These are phyloP conservation scores for Daldinia concentrica DNA, from an alignment of 495 filamentous ascomycete species.

Conservation along the genomic window DNA sequence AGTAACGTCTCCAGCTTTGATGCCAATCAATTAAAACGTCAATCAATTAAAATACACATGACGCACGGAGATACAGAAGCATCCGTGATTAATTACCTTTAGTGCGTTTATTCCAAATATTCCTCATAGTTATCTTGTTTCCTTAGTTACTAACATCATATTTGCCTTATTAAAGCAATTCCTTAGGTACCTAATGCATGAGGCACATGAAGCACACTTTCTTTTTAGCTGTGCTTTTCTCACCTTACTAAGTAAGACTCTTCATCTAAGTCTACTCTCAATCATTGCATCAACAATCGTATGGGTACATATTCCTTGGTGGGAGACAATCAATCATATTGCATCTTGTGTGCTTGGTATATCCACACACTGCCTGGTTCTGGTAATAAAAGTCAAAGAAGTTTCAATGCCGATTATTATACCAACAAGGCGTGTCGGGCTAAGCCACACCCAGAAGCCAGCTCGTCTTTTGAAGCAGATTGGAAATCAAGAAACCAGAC, in stretches of 20 bases:
- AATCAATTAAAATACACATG: not conserved
- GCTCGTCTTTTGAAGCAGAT: slow-evolving; percentile 25
- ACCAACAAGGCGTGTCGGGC: slow-evolving; percentile 11
- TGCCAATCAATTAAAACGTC: not conserved
- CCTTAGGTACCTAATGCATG: not conserved
- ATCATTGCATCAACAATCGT: not conserved
- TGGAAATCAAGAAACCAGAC: not conserved
- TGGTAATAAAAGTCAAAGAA: not conserved
- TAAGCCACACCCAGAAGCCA: slow-evolving; percentile 15
- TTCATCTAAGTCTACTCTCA: not conserved
- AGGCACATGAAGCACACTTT: not conserved
- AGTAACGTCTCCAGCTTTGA: not conserved
- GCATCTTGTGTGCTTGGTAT: not conserved
- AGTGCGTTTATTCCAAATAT: not conserved
- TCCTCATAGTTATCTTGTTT: not conserved
- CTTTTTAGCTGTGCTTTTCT: not conserved
- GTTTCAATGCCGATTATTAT: slow-evolving; percentile 5
- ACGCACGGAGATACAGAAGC: not conserved
- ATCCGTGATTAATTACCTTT: not conserved
- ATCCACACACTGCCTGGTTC: not conserved
- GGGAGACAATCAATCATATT: not conserved
- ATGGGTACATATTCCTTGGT: not conserved
- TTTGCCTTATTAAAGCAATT: not conserved
- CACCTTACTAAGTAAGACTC: not conserved
- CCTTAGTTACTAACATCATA: not conserved